Percentiles rank a stretch among this genome's conserved stretches.
Evolutionary conservation across 108 stramenopile genomes (phyloP).

Genomic region (Asterionellopsis glacialis): DNA sequence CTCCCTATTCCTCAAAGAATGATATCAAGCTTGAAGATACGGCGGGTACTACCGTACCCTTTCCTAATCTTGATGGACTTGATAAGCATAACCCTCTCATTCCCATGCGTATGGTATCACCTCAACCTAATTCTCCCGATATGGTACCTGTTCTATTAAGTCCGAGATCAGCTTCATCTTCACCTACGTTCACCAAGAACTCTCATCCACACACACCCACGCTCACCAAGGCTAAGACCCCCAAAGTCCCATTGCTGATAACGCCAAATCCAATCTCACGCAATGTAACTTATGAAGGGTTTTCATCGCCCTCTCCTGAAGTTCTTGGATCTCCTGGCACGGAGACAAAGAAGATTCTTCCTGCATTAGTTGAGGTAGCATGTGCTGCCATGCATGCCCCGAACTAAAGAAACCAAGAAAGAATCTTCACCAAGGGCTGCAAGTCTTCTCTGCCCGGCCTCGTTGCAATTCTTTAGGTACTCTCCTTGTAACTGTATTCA

Average conservation of each 20-base stretch:
- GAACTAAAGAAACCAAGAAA: not conserved
- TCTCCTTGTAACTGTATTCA: no score
- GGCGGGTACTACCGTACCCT: slow-evolving; percentile 4
- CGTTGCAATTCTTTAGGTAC: no score
- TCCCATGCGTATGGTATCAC: slow-evolving; percentile 2
- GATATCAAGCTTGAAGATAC: slow-evolving; percentile 16
- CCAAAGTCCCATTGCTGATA: slow-evolving; percentile 15
- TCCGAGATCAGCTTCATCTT: not conserved
- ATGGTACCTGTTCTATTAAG: slow-evolving; percentile 2
- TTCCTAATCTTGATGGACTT: slow-evolving; percentile 20
- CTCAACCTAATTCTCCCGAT: slow-evolving; percentile 8
- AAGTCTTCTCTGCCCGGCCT: no score
- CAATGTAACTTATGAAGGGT: no score
- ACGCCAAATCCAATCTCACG: no score
- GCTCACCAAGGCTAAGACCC: not conserved
- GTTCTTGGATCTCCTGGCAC: no score
- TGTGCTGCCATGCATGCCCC: slow-evolving; percentile 11
- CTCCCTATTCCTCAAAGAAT: slow-evolving; percentile 17
- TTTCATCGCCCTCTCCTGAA: no score
- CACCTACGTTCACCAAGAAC: not conserved
- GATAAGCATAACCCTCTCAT: not conserved
- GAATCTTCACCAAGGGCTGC: no score
- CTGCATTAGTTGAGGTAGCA: slow-evolving; percentile 27
- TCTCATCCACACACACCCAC: not conserved
- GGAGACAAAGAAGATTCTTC: slow-evolving; percentile 5